Evolutionary conservation across 2,329 filamentous ascomycete genomes (phyloP).

Genomic region (Chalaropsis ovoidea): DNA sequence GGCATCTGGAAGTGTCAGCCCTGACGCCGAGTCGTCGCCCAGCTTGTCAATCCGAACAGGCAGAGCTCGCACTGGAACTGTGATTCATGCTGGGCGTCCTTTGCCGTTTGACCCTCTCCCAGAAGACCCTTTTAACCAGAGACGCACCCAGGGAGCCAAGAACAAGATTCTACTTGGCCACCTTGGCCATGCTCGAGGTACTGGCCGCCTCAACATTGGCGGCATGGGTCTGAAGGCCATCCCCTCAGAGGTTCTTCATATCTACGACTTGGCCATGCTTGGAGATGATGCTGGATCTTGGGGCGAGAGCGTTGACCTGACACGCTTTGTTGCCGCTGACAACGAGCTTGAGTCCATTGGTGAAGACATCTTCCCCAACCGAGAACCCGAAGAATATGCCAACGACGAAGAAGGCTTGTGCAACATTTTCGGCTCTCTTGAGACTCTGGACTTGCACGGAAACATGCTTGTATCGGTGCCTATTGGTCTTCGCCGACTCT

Average conservation of each 20-base stretch:
- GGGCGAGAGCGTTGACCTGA: slow-evolving; percentile 86
- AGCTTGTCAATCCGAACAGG: slow-evolving; percentile 38
- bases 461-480: slow-evolving; percentile 67
- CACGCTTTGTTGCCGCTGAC: slow-evolving; percentile 73
- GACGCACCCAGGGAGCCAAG: slow-evolving; percentile 46
- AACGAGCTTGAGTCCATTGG: slow-evolving; percentile 72
- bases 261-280: slow-evolving; percentile 72
- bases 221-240: slow-evolving; percentile 71
- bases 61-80: slow-evolving; percentile 23
- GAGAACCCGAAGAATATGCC: slow-evolving; percentile 39
- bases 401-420: slow-evolving; percentile 56
- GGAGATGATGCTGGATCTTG: slow-evolving; percentile 58
- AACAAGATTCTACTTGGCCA: slow-evolving; percentile 63
- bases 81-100: slow-evolving; percentile 18
- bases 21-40: neutral
- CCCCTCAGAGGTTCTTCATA: slow-evolving; percentile 71
- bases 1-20: neutral
- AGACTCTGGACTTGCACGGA: slow-evolving; percentile 75
- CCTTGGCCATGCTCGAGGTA: slow-evolving; percentile 60
- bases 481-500: slow-evolving; percentile 61
- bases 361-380: slow-evolving; percentile 70
- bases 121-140: slow-evolving; percentile 61
- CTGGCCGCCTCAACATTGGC: slow-evolving; percentile 79
- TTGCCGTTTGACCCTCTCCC: slow-evolving; percentile 10
- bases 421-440: slow-evolving; percentile 71